Conservation (phyloP, 2,329 filamentous ascomycete species). For the Ophiostoma ulmi region DNA sequence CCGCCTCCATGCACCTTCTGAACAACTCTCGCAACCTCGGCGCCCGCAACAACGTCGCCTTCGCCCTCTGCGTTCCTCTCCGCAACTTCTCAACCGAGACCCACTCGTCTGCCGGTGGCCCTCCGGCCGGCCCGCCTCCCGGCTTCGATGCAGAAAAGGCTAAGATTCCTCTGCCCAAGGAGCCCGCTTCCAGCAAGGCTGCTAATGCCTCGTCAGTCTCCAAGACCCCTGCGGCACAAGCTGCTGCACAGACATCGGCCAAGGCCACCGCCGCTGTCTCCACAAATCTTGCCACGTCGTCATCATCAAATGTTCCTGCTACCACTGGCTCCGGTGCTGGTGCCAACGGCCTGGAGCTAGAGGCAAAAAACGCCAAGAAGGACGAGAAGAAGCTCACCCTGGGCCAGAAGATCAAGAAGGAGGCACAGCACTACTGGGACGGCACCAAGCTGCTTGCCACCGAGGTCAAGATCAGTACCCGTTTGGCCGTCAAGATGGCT, state of each 20-base stretch:
- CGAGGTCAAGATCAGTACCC: conserved; percentile 88
- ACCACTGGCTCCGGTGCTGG: conserved; percentile 19
- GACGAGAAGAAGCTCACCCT: conserved; percentile 82
- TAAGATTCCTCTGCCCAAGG: conserved; percentile 71
- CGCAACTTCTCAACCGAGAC: conserved; percentile 56
- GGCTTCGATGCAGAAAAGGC: conserved; percentile 88
- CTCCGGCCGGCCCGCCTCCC: conserved; percentile 65
- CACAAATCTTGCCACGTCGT: conserved; percentile 12
- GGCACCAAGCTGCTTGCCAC: conserved; percentile 90
- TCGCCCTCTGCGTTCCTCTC: conserved; percentile 54
- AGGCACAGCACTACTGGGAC: conserved; percentile 94
- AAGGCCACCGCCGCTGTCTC: conserved; percentile 1
- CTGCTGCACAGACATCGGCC: background rate
- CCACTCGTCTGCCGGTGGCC: conserved; percentile 44
- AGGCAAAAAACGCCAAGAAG: conserved; percentile 56
- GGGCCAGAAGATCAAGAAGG: conserved; percentile 91
- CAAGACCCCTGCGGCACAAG: conserved; percentile 29
- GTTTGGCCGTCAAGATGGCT: conserved; percentile 92
- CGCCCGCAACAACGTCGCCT: conserved; percentile 44
- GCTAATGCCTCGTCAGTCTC: conserved; percentile 30
- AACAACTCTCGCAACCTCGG: conserved; percentile 45
- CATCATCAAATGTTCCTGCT: conserved; percentile 10
- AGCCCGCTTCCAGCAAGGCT: conserved; percentile 34
- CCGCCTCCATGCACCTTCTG: conserved; percentile 44
- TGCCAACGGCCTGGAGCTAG: conserved; percentile 42